A percentile compares a stretch with the other conserved stretches of the same genome.
Conservation (phyloP, 2,329 filamentous ascomycete genomes). For the Thelonectria blattea region DNA sequence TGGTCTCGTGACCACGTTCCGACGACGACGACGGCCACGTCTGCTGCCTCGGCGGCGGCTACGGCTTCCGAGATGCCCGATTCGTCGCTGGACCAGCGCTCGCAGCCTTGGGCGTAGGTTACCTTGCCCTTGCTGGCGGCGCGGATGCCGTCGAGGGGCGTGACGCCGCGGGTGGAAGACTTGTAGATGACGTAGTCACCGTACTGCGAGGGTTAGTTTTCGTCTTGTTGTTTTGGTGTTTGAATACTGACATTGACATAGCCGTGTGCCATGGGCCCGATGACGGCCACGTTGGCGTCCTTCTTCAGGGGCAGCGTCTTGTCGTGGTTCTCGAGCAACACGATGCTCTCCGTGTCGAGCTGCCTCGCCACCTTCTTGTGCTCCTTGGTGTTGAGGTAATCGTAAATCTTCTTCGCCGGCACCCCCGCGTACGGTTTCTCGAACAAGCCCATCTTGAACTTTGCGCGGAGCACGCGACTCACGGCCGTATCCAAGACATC, state of each 20-base stretch:
- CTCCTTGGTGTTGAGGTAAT: slow-evolving; percentile 67
- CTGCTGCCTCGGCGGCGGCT: slow-evolving; percentile 67
- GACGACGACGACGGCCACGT: slow-evolving; percentile 75
- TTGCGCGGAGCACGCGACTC: slow-evolving; percentile 67
- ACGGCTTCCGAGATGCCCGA: slow-evolving; percentile 72
- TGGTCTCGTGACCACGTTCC: slow-evolving; percentile 80
- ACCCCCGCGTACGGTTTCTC: slow-evolving; percentile 71
- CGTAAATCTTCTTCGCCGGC: slow-evolving; percentile 57
- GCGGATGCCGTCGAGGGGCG: slow-evolving; percentile 72
- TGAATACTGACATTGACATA: slow-evolving; percentile 66
- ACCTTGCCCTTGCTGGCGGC: slow-evolving; percentile 64
- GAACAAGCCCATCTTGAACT: slow-evolving; percentile 74
- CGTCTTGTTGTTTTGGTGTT: neutral
- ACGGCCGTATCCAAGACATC: slow-evolving; percentile 70
- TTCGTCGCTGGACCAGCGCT: slow-evolving; percentile 74
- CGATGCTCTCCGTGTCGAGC: slow-evolving; percentile 68
- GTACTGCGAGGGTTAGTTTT: slow-evolving; percentile 50
- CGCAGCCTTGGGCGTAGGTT: slow-evolving; percentile 72
- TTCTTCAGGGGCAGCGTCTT: slow-evolving; percentile 62
- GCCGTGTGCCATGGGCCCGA: slow-evolving; percentile 76
- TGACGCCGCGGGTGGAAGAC: slow-evolving; percentile 69
- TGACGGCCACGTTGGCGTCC: slow-evolving; percentile 72
- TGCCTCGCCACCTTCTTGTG: slow-evolving; percentile 64
- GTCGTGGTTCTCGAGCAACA: slow-evolving; percentile 65
- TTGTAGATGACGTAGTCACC: slow-evolving; percentile 75